These are phyloP conservation scores for Rubia balearica DNA, from an alignment of 305 asterid genomes.

Conservation along the genomic window DNA sequence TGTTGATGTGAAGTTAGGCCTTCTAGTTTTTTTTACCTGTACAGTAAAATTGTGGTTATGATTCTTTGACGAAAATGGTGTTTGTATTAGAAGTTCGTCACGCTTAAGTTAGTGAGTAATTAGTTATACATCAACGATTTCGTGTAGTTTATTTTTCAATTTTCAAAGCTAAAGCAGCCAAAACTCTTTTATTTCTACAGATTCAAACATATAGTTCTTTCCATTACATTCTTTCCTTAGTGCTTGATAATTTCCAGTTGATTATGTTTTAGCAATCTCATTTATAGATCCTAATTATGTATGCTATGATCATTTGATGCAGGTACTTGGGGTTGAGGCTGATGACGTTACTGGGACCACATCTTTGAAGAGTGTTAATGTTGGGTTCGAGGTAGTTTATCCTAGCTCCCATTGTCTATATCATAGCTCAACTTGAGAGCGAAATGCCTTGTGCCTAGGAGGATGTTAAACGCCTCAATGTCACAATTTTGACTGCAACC, in stretches of 20 bases:
- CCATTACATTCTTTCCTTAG: neutral
- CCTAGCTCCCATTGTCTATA: neutral
- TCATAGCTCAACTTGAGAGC: slow-evolving; percentile 21
- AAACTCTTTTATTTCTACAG: neutral
- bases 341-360: slow-evolving; percentile 97
- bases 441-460: slow-evolving; percentile 41
- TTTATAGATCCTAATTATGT: slow-evolving; percentile 9
- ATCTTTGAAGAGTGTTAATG: slow-evolving; percentile 72
- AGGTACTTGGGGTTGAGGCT: slow-evolving; percentile 99
- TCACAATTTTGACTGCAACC: slow-evolving; percentile 38
- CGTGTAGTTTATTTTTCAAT: neutral
- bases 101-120: neutral
- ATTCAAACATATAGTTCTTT: neutral
- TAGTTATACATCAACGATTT: neutral
- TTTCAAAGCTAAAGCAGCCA: neutral
- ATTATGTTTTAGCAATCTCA: neutral
- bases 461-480: slow-evolving; percentile 56
- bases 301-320: slow-evolving; percentile 24
- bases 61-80: too few relatives aligned
- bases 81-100: neutral
- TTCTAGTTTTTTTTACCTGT: too few relatives aligned
- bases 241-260: neutral
- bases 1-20: too few relatives aligned
- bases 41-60: too few relatives aligned
- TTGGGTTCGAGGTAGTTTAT: slow-evolving; percentile 70